phyloP scores from a whole-genome alignment of 139 green algal species.

The Chlamydomonas incerta region DNA sequence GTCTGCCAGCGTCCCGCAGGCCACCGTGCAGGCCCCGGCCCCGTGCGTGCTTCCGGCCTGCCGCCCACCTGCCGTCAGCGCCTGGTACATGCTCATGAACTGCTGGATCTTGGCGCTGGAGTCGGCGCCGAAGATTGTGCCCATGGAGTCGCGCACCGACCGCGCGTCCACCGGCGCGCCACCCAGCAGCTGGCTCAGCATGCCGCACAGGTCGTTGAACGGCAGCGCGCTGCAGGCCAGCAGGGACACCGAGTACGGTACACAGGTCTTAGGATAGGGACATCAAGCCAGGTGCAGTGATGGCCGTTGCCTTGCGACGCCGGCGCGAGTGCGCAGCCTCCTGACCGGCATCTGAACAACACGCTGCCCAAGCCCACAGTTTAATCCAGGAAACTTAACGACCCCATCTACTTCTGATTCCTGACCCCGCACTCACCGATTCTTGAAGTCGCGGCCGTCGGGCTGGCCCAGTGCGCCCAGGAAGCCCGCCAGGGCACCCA shows the following conservation, averaged over 20 bases:
- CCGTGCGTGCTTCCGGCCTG: neutral
- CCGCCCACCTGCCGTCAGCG: neutral
- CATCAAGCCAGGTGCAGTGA: too few relatives aligned
- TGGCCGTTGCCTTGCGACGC: too few relatives aligned
- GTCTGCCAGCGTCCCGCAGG: too few relatives aligned
- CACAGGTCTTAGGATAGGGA: too few relatives aligned
- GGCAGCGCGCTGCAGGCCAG: constrained; percentile 41
- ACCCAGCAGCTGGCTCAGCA: constrained; percentile 47
- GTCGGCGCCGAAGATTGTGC: constrained; percentile 44
- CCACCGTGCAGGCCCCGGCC: too few relatives aligned
- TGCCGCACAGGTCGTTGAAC: constrained; percentile 38
- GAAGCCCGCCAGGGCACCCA: neutral
- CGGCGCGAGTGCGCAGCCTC: too few relatives aligned
- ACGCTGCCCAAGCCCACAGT: too few relatives aligned
- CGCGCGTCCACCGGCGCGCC: constrained; percentile 1
- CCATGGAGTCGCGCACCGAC: constrained; percentile 32
- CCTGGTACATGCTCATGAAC: constrained; percentile 31
- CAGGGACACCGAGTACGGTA: too few relatives aligned
- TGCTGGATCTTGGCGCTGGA: constrained; percentile 31
- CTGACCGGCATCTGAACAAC: too few relatives aligned
- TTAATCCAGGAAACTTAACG: too few relatives aligned
- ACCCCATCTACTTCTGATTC: too few relatives aligned
- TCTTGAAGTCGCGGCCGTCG: constrained; percentile 28
- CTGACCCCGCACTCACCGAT: constrained; percentile 6
- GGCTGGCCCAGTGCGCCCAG: constrained; percentile 4